These are phyloP conservation scores for Trichosporon ovoides DNA, from an alignment of 1,284 basidiomycete species.

Conservation along the genomic window DNA sequence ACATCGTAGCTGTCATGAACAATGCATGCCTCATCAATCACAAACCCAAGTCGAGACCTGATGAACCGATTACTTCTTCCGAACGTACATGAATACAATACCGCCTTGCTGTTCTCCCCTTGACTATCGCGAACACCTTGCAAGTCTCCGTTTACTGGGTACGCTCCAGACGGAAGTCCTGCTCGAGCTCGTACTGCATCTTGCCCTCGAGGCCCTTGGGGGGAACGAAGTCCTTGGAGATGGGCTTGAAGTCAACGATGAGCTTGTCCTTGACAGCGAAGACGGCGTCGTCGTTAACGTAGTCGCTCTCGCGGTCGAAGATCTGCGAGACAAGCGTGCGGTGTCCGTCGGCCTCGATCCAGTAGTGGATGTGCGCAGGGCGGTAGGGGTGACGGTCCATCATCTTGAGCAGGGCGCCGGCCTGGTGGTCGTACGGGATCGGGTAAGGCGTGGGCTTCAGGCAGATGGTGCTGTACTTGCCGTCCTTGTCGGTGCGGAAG, in stretches of 20 bases:
- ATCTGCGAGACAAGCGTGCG: slow-evolving; percentile 40
- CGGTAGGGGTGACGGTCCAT: slow-evolving; percentile 45
- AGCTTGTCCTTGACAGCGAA: slow-evolving; percentile 46
- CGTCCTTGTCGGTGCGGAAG: slow-evolving; percentile 42
- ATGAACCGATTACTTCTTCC: too few relatives aligned
- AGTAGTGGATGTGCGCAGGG: slow-evolving; percentile 47
- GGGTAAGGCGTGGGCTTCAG: slow-evolving; percentile 47
- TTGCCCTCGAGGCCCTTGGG: slow-evolving; percentile 13
- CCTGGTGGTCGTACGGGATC: slow-evolving; percentile 45
- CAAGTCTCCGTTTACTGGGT: too few relatives aligned
- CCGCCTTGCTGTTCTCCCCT: too few relatives aligned
- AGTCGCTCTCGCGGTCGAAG: slow-evolving; percentile 44
- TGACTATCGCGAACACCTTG: too few relatives aligned
- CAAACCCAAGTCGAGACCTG: too few relatives aligned
- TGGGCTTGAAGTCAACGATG: slow-evolving; percentile 26
- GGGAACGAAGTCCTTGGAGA: slow-evolving; percentile 11
- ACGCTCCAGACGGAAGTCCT: slow-evolving; percentile 24
- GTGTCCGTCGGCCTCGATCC: slow-evolving; percentile 31
- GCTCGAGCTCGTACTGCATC: slow-evolving; percentile 24
- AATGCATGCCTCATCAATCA: too few relatives aligned
- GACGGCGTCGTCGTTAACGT: slow-evolving; percentile 47
- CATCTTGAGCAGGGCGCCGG: slow-evolving; percentile 42
- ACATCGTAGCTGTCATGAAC: too few relatives aligned
- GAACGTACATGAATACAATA: too few relatives aligned
- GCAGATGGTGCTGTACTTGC: slow-evolving; percentile 37